A percentile compares a stretch with the other conserved stretches of the same genome.
These are phyloP conservation scores for Cardamine chenopodiifolia DNA, from an alignment of 345 rosid species.

Conservation along the genomic window DNA sequence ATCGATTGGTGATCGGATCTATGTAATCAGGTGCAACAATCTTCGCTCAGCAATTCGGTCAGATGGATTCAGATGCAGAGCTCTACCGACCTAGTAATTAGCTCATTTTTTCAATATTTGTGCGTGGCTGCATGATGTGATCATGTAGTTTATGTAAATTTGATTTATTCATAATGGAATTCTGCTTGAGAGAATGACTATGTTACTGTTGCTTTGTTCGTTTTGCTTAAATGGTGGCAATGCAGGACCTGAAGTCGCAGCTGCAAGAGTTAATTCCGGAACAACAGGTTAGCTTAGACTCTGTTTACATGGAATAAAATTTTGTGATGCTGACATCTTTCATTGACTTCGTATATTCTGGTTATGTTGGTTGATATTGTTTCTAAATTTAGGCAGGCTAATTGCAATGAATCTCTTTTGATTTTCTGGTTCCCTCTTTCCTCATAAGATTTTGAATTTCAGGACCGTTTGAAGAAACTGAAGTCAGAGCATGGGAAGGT, in stretches of 20 bases:
- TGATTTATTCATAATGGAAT: background rate
- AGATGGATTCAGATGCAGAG: slow-evolving; percentile 92
- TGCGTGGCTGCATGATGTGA: background rate
- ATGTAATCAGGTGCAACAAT: slow-evolving; percentile 57
- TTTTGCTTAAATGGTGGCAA: slow-evolving; percentile 20
- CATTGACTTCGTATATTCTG: background rate
- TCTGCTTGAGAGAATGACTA: background rate
- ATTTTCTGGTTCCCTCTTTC: background rate
- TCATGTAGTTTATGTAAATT: background rate
- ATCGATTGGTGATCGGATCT: slow-evolving; percentile 27
- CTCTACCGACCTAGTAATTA: slow-evolving; percentile 65
- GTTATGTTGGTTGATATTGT: background rate
- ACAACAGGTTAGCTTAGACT: slow-evolving; percentile 65
- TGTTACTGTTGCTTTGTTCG: background rate
- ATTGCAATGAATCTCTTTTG: slow-evolving; percentile 1
- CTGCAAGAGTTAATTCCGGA: slow-evolving; percentile 91
- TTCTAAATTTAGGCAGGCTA: slow-evolving; percentile 1
- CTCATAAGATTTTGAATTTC: slow-evolving; percentile 30
- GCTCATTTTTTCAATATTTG: background rate
- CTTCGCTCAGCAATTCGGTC: slow-evolving; percentile 61
- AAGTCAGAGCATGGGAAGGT: slow-evolving; percentile 85
- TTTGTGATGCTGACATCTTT: background rate
- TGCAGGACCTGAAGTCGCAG: slow-evolving; percentile 89
- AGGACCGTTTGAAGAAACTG: slow-evolving; percentile 92
- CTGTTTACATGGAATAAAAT: background rate